Conservation (phyloP, 768 basidiomycete genomes). For the Phlegmacium glaucopus region DNA sequence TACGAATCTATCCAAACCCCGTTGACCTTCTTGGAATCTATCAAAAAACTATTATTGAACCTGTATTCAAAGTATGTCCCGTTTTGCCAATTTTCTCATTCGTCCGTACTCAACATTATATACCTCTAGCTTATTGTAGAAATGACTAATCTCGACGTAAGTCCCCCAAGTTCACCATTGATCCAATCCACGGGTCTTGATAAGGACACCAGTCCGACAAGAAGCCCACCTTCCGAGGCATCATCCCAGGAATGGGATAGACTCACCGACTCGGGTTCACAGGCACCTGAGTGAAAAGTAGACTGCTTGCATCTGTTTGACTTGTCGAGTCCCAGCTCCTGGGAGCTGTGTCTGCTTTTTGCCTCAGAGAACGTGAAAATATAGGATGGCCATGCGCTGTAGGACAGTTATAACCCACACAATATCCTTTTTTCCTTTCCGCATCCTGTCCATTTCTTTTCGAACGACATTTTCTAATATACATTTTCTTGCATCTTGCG, state of each 20-base stretch:
- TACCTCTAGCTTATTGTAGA: constrained; percentile 53
- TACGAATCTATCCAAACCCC: constrained; percentile 92
- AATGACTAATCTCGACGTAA: constrained; percentile 86
- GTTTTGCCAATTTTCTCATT: background rate
- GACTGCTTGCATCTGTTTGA: constrained; percentile 1
- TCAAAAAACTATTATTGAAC: constrained; percentile 82
- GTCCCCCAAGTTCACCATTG: constrained; percentile 49
- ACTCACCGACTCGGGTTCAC: constrained; percentile 70
- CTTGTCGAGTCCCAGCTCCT: too few species aligned
- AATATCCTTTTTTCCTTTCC: constrained; percentile 23
- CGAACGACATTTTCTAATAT: constrained; percentile 58
- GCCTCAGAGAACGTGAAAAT: constrained; percentile 16
- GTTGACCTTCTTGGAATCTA: constrained; percentile 95
- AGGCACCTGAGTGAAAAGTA: constrained; percentile 37
- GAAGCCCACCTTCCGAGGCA: constrained; percentile 78
- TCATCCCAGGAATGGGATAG: constrained; percentile 92
- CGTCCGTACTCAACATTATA: constrained; percentile 4
- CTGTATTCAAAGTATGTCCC: constrained; percentile 67
- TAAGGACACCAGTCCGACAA: constrained; percentile 54
- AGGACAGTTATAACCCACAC: constrained; percentile 16
- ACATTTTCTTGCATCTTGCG: constrained; percentile 38
- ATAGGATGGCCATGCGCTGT: constrained; percentile 18
- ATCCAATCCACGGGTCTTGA: constrained; percentile 21
- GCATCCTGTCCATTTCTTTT: constrained; percentile 18
- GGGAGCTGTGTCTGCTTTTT: too few species aligned